Percentiles rank a stretch among this genome's conserved stretches.
phyloP scores from a whole-genome alignment of 805 yeast genomes.

The Candida arabinofermentans region DNA sequence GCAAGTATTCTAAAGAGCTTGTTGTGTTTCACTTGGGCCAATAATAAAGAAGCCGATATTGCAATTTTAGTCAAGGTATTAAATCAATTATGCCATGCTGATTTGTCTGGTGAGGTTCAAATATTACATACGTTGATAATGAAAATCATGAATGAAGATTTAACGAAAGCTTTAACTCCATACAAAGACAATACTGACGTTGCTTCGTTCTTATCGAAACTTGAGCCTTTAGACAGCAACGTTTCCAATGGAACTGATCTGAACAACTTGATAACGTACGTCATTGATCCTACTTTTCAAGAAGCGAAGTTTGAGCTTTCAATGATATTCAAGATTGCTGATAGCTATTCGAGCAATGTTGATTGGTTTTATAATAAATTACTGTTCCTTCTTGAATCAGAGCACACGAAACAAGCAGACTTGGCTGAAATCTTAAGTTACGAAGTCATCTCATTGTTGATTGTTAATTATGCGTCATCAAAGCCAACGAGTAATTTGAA shows the following conservation, averaged over 20 bases:
- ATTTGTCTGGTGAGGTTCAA: slow-evolving; percentile 18
- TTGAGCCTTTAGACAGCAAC: slow-evolving; percentile 1
- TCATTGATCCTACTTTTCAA: slow-evolving; percentile 6
- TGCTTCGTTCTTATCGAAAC: slow-evolving; percentile 9
- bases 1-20: slow-evolving; percentile 38
- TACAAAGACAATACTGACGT: slow-evolving; percentile 6
- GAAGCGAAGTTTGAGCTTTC: slow-evolving; percentile 20
- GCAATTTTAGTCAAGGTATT: slow-evolving; percentile 15
- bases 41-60: slow-evolving; percentile 6
- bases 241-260: slow-evolving; percentile 5
- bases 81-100: slow-evolving; percentile 17
- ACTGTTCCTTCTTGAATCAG: neutral
- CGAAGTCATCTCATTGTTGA: slow-evolving; percentile 21
- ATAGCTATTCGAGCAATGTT: slow-evolving; percentile 9
- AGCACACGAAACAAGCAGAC: slow-evolving; percentile 9
- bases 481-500: slow-evolving; percentile 14
- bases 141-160: slow-evolving; percentile 13
- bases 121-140: slow-evolving; percentile 15
- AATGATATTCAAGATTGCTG: slow-evolving; percentile 13
- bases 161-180: slow-evolving; percentile 6
- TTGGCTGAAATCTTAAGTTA: slow-evolving; percentile 16
- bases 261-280: slow-evolving; percentile 7
- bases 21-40: slow-evolving; percentile 16
- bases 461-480: slow-evolving; percentile 23
- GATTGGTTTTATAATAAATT: slow-evolving; percentile 24